Evolutionary conservation across 495 filamentous ascomycete species (phyloP), one percentile per base, ranked within the genome.

Genomic region (Clavariopsis aquatica): DNA sequence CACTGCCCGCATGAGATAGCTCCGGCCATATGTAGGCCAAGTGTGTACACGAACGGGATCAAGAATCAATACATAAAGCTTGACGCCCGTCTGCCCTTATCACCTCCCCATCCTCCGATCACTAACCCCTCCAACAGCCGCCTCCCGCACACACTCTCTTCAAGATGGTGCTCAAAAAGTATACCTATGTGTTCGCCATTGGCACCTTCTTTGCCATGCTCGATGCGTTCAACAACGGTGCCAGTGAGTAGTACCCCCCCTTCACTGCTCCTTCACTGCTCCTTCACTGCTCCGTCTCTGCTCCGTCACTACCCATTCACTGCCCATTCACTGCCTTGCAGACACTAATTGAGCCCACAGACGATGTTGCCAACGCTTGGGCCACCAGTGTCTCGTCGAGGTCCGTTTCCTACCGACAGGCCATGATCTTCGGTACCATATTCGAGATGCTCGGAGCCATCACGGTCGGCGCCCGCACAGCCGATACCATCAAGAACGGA

Each of bases 321-420:
- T n/a, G n/a, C n/a, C n/a, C n/a, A n/a, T n/a, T 23, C 43, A 23
- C 5, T 52, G 31, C 24, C 29, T 31, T 60, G 6, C 20, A 49
- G 22, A 36, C 19, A 24, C 7, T 52, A 24, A 24, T 23, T 24
- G 15, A 63, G 12, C 29, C 26, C 7, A 7, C 41, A 81, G 77
- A 90, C 76, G 88, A 91, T 88, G 88, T 91, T 29, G 88, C 88
- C 65, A 92, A 92, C 78, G 82, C 87, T 24, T 65, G 79, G 80
- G 68, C 66, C 10, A 73, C 71, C 41, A 64, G 56, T 41, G 71
- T 73, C 17, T 69, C 69, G 12, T 71, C 71, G 15, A 43, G 71
- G n/a, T 71, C 71, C 46, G 43, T 73, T 22, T 64, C 71, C 3
- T 70, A 70, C 54, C 52, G 54, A 28, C 71, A 73, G 53, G 71